These are phyloP conservation scores for Purshia tridentata DNA, from an alignment of 306 rosid genomes.

Conservation along the genomic window DNA sequence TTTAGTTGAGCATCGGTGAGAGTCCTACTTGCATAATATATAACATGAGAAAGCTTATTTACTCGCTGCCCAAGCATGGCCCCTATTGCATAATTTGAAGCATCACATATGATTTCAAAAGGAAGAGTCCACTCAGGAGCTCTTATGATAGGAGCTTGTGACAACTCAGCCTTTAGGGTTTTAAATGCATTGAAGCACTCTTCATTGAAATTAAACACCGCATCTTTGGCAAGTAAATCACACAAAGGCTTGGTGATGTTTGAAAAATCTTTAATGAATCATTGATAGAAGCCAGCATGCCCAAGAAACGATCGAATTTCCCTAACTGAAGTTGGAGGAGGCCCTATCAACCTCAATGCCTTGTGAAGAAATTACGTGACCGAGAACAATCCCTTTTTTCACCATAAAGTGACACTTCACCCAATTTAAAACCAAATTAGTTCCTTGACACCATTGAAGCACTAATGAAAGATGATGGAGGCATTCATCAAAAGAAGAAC, in stretches of 20 bases:
- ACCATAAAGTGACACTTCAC: constrained; percentile 5
- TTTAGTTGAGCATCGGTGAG: too few relatives aligned
- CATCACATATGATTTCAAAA: too few relatives aligned
- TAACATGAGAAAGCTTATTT: too few relatives aligned
- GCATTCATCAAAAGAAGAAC: background rate
- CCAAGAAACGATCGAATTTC: background rate
- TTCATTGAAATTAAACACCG: background rate
- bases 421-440: background rate
- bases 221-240: background rate
- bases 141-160: background rate
- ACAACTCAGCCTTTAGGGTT: background rate
- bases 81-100: too few relatives aligned
- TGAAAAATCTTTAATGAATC: background rate
- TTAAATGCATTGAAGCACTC: background rate
- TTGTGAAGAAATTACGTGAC: background rate
- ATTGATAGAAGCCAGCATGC: background rate
- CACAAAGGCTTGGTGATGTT: background rate
- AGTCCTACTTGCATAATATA: too few relatives aligned
- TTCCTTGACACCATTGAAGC: background rate
- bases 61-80: too few relatives aligned
- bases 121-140: background rate
- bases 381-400: background rate
- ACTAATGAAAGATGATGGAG: background rate
- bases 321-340: too few relatives aligned
- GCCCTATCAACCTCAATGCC: background rate